Conservation (phyloP, 106 monocot species). For the Acanthochlamys bracteata region DNA sequence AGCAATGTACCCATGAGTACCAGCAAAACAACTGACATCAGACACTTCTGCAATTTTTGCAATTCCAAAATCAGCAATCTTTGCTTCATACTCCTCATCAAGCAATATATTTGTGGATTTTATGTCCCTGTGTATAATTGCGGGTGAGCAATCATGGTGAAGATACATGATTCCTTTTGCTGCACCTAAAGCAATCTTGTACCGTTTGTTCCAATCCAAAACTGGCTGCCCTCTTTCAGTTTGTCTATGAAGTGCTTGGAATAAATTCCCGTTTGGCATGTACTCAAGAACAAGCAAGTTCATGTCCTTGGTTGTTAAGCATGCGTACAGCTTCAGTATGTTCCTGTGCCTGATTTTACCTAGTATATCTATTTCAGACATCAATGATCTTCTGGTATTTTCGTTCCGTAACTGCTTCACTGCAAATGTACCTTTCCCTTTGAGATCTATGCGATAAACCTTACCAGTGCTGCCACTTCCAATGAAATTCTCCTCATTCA, state of each 20-base stretch:
- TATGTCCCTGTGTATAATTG: slow-evolving; percentile 77
- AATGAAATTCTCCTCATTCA: slow-evolving; percentile 5
- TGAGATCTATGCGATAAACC: slow-evolving; percentile 2
- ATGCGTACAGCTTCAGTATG: slow-evolving; percentile 1
- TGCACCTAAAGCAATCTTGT: slow-evolving; percentile 67
- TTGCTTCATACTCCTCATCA: slow-evolving; percentile 65
- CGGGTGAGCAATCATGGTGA: slow-evolving; percentile 71
- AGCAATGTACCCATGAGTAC: slow-evolving; percentile 86
- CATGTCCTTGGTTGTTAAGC: not conserved
- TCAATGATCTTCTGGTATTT: not conserved
- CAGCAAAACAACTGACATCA: slow-evolving; percentile 50
- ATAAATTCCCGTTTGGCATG: slow-evolving; percentile 66
- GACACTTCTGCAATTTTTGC: slow-evolving; percentile 39
- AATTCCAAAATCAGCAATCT: slow-evolving; percentile 84
- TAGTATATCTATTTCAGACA: not conserved
- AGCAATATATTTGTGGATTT: slow-evolving; percentile 75
- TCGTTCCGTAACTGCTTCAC: slow-evolving; percentile 3
- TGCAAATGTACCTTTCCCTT: slow-evolving; percentile 1
- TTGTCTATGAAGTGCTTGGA: slow-evolving; percentile 44
- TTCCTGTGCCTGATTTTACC: slow-evolving; percentile 5
- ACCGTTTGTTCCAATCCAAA: slow-evolving; percentile 57
- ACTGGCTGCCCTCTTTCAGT: slow-evolving; percentile 19
- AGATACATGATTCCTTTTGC: slow-evolving; percentile 86
- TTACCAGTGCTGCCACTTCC: slow-evolving; percentile 2
- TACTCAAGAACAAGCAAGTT: slow-evolving; percentile 10